Evolutionary conservation across 306 rosid genomes (phyloP).

Genomic region (Cotoneaster glaucophyllus): DNA sequence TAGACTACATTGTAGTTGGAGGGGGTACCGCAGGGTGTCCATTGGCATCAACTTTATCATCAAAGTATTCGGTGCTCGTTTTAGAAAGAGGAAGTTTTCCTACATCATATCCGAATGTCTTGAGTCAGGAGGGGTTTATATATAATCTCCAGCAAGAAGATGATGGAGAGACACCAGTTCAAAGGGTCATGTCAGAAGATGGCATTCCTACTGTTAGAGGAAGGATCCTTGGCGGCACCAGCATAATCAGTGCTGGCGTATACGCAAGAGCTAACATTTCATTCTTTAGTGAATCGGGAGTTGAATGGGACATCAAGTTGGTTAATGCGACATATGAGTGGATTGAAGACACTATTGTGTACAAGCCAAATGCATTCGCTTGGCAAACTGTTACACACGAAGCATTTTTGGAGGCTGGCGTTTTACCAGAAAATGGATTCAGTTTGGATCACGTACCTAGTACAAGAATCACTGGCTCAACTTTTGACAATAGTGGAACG

Average conservation of each 20-base stretch:
- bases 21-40: slow-evolving; percentile 41
- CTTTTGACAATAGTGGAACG: slow-evolving; percentile 8
- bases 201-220: slow-evolving; percentile 20
- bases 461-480: slow-evolving; percentile 10
- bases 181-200: slow-evolving; percentile 4
- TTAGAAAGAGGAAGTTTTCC: slow-evolving; percentile 28
- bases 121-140: not conserved
- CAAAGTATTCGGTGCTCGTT: slow-evolving; percentile 14
- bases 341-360: slow-evolving; percentile 21
- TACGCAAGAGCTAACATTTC: slow-evolving; percentile 11
- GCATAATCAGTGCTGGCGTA: slow-evolving; percentile 20
- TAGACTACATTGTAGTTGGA: slow-evolving; percentile 36
- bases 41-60: slow-evolving; percentile 29
- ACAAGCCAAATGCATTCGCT: not conserved
- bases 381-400: not conserved
- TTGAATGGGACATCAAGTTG: slow-evolving; percentile 16
- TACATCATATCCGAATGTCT: not conserved
- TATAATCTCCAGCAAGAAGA: not conserved
- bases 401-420: not conserved
- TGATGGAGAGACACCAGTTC: slow-evolving; percentile 2
- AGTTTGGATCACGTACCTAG: slow-evolving; percentile 9
- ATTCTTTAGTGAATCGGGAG: slow-evolving; percentile 5
- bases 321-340: slow-evolving; percentile 20
- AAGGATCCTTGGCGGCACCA: slow-evolving; percentile 23
- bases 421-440: slow-evolving; percentile 12